Evolutionary conservation across 345 rosid species (phyloP).

Genomic region (Adansonia digitata): DNA sequence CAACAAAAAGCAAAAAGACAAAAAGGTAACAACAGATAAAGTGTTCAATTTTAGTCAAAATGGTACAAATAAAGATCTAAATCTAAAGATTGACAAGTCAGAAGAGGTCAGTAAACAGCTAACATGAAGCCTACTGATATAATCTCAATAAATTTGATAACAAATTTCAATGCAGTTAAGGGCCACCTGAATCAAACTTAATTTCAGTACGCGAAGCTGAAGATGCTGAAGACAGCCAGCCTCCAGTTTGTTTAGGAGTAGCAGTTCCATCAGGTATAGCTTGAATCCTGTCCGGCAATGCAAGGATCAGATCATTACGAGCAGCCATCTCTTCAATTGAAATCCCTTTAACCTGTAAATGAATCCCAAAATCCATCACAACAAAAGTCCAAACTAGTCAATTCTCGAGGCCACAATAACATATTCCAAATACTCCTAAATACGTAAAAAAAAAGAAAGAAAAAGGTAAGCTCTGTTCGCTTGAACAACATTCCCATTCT

Average conservation of each 20-base stretch:
- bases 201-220: constrained; percentile 76
- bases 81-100: not conserved
- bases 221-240: constrained; percentile 61
- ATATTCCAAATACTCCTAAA: not conserved
- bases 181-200: constrained; percentile 88
- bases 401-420: not conserved
- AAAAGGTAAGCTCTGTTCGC: not conserved
- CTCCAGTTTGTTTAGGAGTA: constrained; percentile 69
- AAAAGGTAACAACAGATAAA: not conserved
- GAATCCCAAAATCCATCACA: not conserved
- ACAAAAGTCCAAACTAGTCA: not conserved
- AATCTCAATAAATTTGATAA: constrained; percentile 10
- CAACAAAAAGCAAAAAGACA: not conserved
- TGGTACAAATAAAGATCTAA: not conserved
- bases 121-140: not conserved
- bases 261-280: constrained; percentile 90
- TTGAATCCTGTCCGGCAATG: constrained; percentile 83
- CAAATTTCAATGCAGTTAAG: not conserved
- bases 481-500: not conserved
- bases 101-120: not conserved
- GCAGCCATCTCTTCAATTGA: constrained; percentile 82
- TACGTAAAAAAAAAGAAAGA: not conserved
- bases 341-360: constrained; percentile 83
- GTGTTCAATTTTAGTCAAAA: not conserved
- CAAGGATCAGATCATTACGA: constrained; percentile 84